Evolutionary conservation across 441 rosid species (phyloP), one percentile per base, ranked within the genome.

Genomic region (Euphorbia celastroides): DNA sequence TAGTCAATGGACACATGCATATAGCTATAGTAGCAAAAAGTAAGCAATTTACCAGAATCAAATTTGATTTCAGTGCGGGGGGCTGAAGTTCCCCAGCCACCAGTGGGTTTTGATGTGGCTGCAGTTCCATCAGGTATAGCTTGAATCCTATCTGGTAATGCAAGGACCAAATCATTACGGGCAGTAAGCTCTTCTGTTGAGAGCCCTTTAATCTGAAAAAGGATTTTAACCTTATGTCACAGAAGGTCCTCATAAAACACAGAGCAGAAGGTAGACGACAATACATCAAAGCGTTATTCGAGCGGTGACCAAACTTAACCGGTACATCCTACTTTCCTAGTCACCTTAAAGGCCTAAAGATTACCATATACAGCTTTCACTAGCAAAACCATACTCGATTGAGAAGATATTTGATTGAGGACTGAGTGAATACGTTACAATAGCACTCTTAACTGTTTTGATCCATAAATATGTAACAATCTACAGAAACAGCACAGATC

Each of bases 121-220:
- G 91, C 84, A 78, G 88, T 79, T 67, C 97, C 97, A 78, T 94
- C 99, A 46, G 98, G 91, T 70, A 89, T 92, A 65, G 86, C 87
- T 79, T 92, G 87, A 78, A 94, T 89, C 86, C 94, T 87, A 58
- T 84, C 84, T 1, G 96, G 97, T 77, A 94, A 81, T 41, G 96
- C 97, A 78, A 89, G 92, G 57, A 87, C 97, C 74, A 89, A 81
- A 78, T 94, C 99, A 79, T 87, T 87, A 51, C 97, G 90, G n/a
- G 92, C 93, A 74, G 91, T 78, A 74, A 92, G 75, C 75, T 92
- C 99, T 81, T 92, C 98, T 0, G 84, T 81, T 31, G 97, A 78
- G 69, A 92, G 88, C 32, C 99, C 99, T 81, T 89, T 92, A 60
- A 89, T 91, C 99, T 94, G 81, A 56, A 71, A 70, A 69, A 14